Percentiles rank a stretch among this genome's conserved stretches.
These are phyloP conservation scores for Leucoagaricus sp. DNA, from an alignment of 1,284 basidiomycete genomes.

Conservation along the genomic window DNA sequence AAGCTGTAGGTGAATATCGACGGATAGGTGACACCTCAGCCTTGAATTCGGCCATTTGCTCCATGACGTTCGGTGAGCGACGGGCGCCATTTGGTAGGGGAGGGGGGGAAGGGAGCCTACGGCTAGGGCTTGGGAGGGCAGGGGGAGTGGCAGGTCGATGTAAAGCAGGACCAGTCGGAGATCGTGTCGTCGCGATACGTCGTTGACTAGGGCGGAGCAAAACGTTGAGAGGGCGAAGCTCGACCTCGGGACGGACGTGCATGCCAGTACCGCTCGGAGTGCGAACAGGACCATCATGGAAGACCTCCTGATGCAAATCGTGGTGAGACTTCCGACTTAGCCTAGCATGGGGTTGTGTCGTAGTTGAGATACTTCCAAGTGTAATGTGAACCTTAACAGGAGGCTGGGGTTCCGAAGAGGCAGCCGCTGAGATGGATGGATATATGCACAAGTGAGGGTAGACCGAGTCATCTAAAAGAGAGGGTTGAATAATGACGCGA, in stretches of 20 bases:
- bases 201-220: neutral
- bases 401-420: too few species aligned
- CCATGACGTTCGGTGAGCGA: constrained; percentile 5
- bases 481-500: constrained; percentile 19
- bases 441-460: constrained; percentile 37
- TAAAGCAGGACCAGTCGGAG: constrained; percentile 13
- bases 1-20: neutral
- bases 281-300: neutral
- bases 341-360: neutral
- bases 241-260: neutral
- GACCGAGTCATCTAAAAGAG: constrained; percentile 28
- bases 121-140: constrained; percentile 9
- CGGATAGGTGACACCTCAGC: neutral
- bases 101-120: constrained; percentile 1
- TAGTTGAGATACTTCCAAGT: neutral
- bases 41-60: constrained; percentile 3
- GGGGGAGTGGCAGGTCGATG: constrained; percentile 3
- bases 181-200: constrained; percentile 9
- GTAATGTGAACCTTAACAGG: too few species aligned
- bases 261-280: neutral
- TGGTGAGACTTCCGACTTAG: neutral
- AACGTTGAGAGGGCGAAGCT: neutral
- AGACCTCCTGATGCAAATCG: constrained; percentile 11
- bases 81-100: neutral
- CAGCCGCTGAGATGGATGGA: constrained; percentile 15